Evolutionary conservation across 176 grass and related monocot species (phyloP).

Genomic region (Bromus sterilis): DNA sequence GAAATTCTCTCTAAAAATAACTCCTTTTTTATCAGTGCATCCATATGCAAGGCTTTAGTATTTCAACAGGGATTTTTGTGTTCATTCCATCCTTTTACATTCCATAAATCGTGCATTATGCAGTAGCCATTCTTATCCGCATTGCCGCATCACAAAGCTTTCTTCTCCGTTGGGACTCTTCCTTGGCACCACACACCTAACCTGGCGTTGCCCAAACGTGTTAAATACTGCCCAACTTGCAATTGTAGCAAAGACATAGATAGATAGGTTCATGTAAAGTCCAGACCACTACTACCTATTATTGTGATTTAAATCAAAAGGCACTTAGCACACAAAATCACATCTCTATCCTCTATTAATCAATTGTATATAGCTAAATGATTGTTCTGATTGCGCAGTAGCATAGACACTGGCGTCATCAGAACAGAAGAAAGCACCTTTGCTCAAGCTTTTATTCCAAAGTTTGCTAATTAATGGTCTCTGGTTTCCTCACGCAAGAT

Average conservation of each 20-base stretch:
- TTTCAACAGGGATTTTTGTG: background rate
- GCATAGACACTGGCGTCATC: slow-evolving; percentile 22
- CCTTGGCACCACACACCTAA: slow-evolving; percentile 4
- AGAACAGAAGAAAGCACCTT: slow-evolving; percentile 15
- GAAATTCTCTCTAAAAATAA: too few species aligned
- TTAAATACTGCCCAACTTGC: slow-evolving; percentile 31
- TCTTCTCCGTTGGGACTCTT: background rate
- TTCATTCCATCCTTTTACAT: background rate
- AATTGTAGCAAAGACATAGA: slow-evolving; percentile 25
- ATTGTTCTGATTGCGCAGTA: slow-evolving; percentile 21
- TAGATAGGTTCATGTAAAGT: slow-evolving; percentile 29
- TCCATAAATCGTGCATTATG: background rate
- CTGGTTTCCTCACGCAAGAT: slow-evolving; percentile 34
- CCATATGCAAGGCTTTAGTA: background rate
- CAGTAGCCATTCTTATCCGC: background rate
- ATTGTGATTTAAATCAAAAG: slow-evolving; percentile 16
- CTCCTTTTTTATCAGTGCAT: background rate
- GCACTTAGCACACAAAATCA: slow-evolving; percentile 39
- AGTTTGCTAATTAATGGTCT: slow-evolving; percentile 28
- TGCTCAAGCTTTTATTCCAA: background rate
- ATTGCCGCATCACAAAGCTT: background rate
- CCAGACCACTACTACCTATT: slow-evolving; percentile 28
- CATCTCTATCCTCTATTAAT: slow-evolving; percentile 38
- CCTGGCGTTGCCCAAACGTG: background rate
- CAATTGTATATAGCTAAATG: slow-evolving; percentile 41